phyloP scores from a whole-genome alignment of 352 stramenopile genomes.

The Phytophthora melonis region DNA sequence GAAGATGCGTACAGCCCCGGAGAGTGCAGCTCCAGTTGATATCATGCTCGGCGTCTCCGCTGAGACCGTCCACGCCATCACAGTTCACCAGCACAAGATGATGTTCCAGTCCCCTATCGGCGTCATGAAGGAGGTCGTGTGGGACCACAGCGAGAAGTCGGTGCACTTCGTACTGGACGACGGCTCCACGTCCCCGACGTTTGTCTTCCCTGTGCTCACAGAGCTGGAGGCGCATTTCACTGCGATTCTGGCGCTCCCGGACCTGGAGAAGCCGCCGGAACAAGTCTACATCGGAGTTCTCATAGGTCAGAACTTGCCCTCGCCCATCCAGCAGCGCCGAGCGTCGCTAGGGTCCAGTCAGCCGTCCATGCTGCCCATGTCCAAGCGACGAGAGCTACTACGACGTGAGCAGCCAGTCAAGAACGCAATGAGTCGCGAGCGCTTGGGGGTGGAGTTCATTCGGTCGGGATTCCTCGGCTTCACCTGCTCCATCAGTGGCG shows the following conservation, averaged over 20 bases:
- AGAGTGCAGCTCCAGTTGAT: constrained; percentile 33
- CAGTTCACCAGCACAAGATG: constrained; percentile 43
- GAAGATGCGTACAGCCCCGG: constrained; percentile 45
- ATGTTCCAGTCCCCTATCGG: constrained; percentile 54
- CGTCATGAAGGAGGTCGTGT: constrained; percentile 68
- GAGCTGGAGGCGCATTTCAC: constrained; percentile 60
- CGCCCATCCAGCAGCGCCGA: constrained; percentile 73
- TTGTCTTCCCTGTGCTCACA: constrained; percentile 55
- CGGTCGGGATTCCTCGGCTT: constrained; percentile 60
- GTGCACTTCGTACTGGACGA: constrained; percentile 57
- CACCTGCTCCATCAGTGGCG: constrained; percentile 65
- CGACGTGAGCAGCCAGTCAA: constrained; percentile 60
- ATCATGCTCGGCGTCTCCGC: constrained; percentile 53
- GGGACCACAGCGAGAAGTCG: constrained; percentile 72
- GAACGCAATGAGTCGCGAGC: constrained; percentile 51
- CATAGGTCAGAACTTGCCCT: constrained; percentile 64
- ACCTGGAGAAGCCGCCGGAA: constrained; percentile 44
- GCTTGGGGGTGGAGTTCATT: constrained; percentile 65
- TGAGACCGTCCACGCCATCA: constrained; percentile 51
- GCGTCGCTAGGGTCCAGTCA: constrained; percentile 12
- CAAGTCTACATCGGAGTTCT: constrained; percentile 77
- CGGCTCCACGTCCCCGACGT: constrained; percentile 37
- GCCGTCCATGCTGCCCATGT: constrained; percentile 42
- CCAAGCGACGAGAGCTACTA: constrained; percentile 61
- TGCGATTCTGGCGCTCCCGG: constrained; percentile 33